A percentile compares a stretch with the other conserved stretches of the same genome.
Conservation (phyloP, 768 basidiomycete genomes). For the Panaeolus papilionaceus region DNA sequence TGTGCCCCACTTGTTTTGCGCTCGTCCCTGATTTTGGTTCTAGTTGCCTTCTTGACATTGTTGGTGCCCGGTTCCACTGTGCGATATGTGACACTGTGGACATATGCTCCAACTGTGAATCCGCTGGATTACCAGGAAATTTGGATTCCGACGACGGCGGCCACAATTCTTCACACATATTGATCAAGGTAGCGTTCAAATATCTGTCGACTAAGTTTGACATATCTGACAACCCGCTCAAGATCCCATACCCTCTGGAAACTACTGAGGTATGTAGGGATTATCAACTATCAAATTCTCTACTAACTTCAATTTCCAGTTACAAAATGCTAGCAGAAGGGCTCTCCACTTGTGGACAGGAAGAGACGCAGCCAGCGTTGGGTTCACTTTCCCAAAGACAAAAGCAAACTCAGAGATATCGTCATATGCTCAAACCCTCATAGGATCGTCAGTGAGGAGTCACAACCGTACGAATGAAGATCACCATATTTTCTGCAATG, state of each 20-base stretch:
- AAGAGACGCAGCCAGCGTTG: slow-evolving; percentile 72
- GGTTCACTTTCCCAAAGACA: slow-evolving; percentile 49
- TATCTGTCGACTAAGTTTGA: not conserved
- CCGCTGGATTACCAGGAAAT: slow-evolving; percentile 84
- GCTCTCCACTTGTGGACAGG: slow-evolving; percentile 81
- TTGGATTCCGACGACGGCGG: slow-evolving; percentile 79
- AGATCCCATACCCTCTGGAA: slow-evolving; percentile 90
- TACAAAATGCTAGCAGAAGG: slow-evolving; percentile 73
- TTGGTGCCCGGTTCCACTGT: slow-evolving; percentile 93
- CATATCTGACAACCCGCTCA: slow-evolving; percentile 17
- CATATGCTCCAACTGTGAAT: slow-evolving; percentile 88
- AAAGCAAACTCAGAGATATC: slow-evolving; percentile 66
- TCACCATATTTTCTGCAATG: slow-evolving; percentile 67
- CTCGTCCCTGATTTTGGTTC: slow-evolving; percentile 14
- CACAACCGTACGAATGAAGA: slow-evolving; percentile 43
- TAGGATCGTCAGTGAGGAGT: slow-evolving; percentile 53
- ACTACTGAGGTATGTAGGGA: slow-evolving; percentile 61
- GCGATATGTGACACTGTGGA: slow-evolving; percentile 86
- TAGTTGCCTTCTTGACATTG: slow-evolving; percentile 88
- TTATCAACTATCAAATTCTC: not conserved
- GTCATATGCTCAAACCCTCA: slow-evolving; percentile 70
- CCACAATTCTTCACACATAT: slow-evolving; percentile 85
- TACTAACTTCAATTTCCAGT: slow-evolving; percentile 32
- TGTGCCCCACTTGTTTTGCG: slow-evolving; percentile 34
- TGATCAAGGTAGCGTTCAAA: slow-evolving; percentile 77